Evolutionary conservation across 352 stramenopile genomes (phyloP), one percentile per base, ranked within the genome.

Genomic region (Phytopythium litorale): DNA sequence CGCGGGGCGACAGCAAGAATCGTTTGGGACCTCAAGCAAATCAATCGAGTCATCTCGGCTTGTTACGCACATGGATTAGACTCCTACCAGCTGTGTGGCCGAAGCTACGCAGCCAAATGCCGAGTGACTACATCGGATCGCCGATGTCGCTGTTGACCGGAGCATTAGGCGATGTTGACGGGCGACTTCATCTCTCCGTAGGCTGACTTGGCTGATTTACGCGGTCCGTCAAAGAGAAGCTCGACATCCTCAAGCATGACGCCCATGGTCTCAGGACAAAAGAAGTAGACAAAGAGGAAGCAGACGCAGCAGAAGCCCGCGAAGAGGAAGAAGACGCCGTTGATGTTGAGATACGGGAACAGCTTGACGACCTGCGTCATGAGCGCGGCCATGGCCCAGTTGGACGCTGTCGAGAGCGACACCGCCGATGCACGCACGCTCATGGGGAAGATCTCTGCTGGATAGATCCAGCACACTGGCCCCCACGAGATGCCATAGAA

Each of bases 161-260:
- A 21, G 11, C 25, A 52, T 35, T 37, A 54, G 23, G 48, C 48
- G 28, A 21, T 5, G 15, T 54, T 35, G 23, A 67, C 56, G 2
- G 58, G 65, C 23, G 68, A 70, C 65, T 71, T 65, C 30, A 56
- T 62, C 43, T 76, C 66, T 51, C 66, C 61, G 59, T 66, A 70
- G 23, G 43, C 57, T 23, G 66, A 67, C 45, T 63, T 54, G 21
- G 53, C 51, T 21, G 68, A 43, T 6, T 38, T 45, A 33, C 49
- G 42, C 15, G 48, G 23, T 8, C 50, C 56, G 55, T 73, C 40
- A 62, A 83, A 79, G 0, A 79, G 56, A 16, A 49, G 42, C 59
- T 82, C 74, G 53, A 82, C 75, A 56, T 83, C 74, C 55, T 83
- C 71, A n/a, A 83, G 69, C 62, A 83, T 48, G 28, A 83, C 45